A percentile compares a stretch with the other conserved stretches of the same genome.
Conservation (phyloP, 345 rosid genomes). For the Gossypium stocksii region DNA sequence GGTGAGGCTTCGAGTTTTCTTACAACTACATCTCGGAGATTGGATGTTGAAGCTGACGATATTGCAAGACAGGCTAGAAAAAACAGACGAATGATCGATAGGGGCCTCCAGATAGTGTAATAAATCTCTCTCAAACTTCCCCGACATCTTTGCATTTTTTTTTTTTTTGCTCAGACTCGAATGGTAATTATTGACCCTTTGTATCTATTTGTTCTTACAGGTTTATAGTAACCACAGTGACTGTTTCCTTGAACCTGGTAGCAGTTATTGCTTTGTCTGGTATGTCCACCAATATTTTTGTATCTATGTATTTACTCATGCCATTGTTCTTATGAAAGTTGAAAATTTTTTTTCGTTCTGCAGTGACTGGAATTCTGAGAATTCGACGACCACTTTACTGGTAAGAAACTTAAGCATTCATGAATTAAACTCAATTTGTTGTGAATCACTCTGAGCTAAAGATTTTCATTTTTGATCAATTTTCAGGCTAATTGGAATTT, state of each 20-base stretch:
- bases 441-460: neutral
- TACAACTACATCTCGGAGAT: constrained; percentile 35
- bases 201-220: constrained; percentile 29
- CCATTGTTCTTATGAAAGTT: constrained; percentile 2
- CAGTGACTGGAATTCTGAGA: constrained; percentile 51
- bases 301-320: neutral
- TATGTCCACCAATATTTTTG: constrained; percentile 14
- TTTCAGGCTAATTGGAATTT: constrained; percentile 45
- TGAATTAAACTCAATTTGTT: neutral
- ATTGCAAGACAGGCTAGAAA: constrained; percentile 45
- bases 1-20: constrained; percentile 37
- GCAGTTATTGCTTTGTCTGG: constrained; percentile 47
- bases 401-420: constrained; percentile 30
- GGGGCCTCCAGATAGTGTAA: constrained; percentile 54
- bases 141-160: neutral
- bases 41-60: constrained; percentile 37
- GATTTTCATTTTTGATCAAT: neutral
- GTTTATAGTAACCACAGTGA: constrained; percentile 38
- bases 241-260: constrained; percentile 43
- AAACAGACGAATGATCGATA: constrained; percentile 45
- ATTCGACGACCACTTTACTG: constrained; percentile 28
- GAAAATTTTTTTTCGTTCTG: constrained; percentile 13
- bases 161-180: neutral
- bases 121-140: constrained; percentile 16
- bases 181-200: neutral